Percentiles rank a stretch among this genome's conserved stretches.
phyloP scores from a whole-genome alignment of 2,329 filamentous ascomycete genomes.

The Mollisiaceae sp. region DNA sequence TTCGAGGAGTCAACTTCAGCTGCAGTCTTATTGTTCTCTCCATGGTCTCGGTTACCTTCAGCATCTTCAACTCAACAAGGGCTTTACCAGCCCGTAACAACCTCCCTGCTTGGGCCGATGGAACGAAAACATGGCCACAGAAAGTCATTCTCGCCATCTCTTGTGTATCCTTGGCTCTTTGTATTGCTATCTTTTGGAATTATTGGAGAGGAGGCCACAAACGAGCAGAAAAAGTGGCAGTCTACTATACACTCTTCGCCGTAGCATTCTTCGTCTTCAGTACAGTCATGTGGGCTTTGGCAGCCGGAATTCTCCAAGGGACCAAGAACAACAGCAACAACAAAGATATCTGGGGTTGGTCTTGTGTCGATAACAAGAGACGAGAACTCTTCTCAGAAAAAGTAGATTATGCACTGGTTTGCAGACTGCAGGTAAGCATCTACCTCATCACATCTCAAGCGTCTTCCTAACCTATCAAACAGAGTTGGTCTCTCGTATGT shows the following conservation, averaged over 20 bases:
- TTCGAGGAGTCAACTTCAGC: constrained; percentile 96
- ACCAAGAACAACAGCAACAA: constrained; percentile 73
- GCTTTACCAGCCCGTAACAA: constrained; percentile 75
- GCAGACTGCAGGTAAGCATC: constrained; percentile 75
- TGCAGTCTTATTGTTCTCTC: constrained; percentile 94
- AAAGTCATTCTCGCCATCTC: constrained; percentile 80
- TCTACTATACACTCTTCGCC: constrained; percentile 95
- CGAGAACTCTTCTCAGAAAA: constrained; percentile 77
- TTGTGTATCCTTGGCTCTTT: constrained; percentile 79
- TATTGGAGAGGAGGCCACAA: constrained; percentile 90
- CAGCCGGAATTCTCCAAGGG: constrained; percentile 82
- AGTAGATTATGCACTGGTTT: constrained; percentile 88
- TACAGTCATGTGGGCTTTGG: constrained; percentile 89
- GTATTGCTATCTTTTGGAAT: constrained; percentile 77
- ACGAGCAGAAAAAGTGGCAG: constrained; percentile 87
- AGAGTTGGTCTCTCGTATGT: constrained; percentile 97
- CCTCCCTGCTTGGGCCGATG: constrained; percentile 81
- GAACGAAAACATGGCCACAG: constrained; percentile 88
- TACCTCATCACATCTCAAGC: not conserved
- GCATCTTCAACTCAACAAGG: constrained; percentile 91
- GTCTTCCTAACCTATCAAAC: constrained; percentile 18
- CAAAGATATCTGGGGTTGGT: constrained; percentile 97
- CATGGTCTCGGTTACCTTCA: constrained; percentile 86
- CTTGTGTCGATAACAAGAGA: constrained; percentile 89
- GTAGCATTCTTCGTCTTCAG: constrained; percentile 93